Conservation (phyloP, 257 asterid genomes). For the Nicotiana noctiflora region DNA sequence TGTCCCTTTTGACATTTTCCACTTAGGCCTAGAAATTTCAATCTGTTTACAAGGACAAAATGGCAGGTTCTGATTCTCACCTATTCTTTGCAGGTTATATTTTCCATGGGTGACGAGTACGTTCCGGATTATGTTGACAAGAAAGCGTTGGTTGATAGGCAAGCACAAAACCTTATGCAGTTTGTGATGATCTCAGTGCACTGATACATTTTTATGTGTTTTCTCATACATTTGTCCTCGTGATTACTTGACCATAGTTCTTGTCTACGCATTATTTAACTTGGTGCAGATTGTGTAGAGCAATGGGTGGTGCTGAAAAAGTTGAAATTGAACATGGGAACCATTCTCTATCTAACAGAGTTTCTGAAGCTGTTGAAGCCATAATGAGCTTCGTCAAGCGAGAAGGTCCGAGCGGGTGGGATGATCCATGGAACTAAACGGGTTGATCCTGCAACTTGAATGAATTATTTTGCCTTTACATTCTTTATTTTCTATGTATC, state of each 20-base stretch:
- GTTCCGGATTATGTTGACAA: slow-evolving; percentile 93
- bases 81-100: slow-evolving; percentile 53
- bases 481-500: slow-evolving; percentile 3
- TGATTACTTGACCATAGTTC: not conserved
- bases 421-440: slow-evolving; percentile 74
- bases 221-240: not conserved
- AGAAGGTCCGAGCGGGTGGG: slow-evolving; percentile 86
- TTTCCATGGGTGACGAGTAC: slow-evolving; percentile 87
- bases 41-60: not conserved
- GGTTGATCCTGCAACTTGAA: not conserved
- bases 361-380: slow-evolving; percentile 55
- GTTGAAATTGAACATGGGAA: slow-evolving; percentile 64
- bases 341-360: slow-evolving; percentile 71
- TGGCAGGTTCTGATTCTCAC: not conserved
- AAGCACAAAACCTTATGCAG: slow-evolving; percentile 20
- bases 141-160: slow-evolving; percentile 74
- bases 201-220: not conserved
- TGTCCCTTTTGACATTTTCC: not conserved
- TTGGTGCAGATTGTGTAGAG: slow-evolving; percentile 56
- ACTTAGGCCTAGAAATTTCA: not conserved
- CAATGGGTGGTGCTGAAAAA: slow-evolving; percentile 84
- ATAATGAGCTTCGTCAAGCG: slow-evolving; percentile 61
- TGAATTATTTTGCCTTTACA: not conserved
- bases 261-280: not conserved
- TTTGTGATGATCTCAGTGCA: not conserved